These are phyloP conservation scores for Harringtonia aguacate DNA, from an alignment of 2,329 filamentous ascomycete species.

Conservation along the genomic window DNA sequence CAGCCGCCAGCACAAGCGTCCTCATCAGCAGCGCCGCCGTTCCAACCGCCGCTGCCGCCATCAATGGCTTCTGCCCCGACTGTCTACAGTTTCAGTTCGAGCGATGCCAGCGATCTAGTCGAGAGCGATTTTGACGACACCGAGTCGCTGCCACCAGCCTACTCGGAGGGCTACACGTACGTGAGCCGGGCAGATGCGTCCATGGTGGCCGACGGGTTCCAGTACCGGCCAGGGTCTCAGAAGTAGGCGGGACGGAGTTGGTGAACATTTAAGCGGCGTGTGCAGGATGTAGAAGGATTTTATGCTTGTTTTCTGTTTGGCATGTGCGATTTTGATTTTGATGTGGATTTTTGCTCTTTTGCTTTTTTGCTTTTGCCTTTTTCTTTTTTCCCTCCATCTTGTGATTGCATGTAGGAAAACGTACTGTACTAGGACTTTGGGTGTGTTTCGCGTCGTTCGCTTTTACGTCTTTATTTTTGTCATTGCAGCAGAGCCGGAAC, in stretches of 20 bases:
- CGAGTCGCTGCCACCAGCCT: conserved; percentile 32
- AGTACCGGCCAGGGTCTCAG: conserved; percentile 23
- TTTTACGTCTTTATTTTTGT: too few relatives aligned
- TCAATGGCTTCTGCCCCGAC: background rate
- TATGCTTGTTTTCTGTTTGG: too few relatives aligned
- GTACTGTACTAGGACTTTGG: too few relatives aligned
- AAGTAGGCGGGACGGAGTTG: too few relatives aligned
- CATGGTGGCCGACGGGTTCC: conserved; percentile 32
- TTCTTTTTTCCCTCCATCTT: background rate
- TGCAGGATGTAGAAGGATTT: too few relatives aligned
- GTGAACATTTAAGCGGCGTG: too few relatives aligned
- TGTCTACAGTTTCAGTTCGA: conserved; percentile 1
- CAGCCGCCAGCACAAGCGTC: background rate
- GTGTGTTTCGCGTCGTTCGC: too few relatives aligned
- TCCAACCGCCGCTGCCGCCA: background rate
- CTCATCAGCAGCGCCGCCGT: background rate
- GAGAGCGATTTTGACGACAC: conserved; percentile 16
- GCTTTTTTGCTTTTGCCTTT: background rate
- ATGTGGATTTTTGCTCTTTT: background rate
- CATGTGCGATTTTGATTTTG: too few relatives aligned
- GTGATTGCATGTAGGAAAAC: too few relatives aligned
- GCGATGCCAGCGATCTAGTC: conserved; percentile 2
- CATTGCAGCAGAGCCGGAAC: too few relatives aligned
- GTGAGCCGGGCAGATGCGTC: conserved; percentile 15
- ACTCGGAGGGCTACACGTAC: conserved; percentile 19